Conservation (phyloP, 495 filamentous ascomycete species). For the Trypethelium eluteriae region DNA sequence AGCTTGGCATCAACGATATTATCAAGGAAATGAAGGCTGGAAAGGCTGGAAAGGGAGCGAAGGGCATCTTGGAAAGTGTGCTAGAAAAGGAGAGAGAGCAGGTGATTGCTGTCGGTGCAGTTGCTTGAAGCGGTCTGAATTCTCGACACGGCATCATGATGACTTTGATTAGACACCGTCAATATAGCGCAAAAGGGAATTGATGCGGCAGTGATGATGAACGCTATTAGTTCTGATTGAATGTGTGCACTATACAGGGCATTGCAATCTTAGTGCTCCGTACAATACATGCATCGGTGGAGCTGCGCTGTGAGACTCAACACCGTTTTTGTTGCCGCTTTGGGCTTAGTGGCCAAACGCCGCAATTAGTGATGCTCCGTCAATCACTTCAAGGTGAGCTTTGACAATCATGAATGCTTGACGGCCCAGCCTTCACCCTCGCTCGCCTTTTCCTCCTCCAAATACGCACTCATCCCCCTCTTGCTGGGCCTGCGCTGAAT, state of each 20-base stretch:
- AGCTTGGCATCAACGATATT: constrained; percentile 62
- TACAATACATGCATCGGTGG: too few species aligned
- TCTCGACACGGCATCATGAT: too few species aligned
- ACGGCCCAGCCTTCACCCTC: too few species aligned
- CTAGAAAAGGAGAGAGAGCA: constrained; percentile 35
- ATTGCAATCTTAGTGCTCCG: too few species aligned
- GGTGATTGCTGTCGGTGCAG: constrained; percentile 36
- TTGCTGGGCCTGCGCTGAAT: neutral
- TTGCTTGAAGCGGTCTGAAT: constrained; percentile 32
- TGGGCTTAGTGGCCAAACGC: neutral
- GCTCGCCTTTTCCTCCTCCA: too few species aligned
- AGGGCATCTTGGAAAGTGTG: constrained; percentile 25
- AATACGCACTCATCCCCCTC: neutral
- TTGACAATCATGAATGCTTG: too few species aligned
- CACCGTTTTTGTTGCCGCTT: neutral
- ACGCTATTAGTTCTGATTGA: too few species aligned
- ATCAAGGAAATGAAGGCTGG: constrained; percentile 45
- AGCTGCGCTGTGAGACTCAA: neutral
- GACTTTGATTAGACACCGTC: too few species aligned
- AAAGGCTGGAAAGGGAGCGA: constrained; percentile 38
- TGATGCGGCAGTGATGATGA: too few species aligned
- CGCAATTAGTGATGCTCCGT: neutral
- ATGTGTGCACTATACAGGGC: too few species aligned
- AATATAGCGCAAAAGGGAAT: too few species aligned
- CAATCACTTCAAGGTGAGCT: neutral